Evolutionary conservation across 2,329 filamentous ascomycete species (phyloP).

Genomic region (Cladobotryum protrusum): DNA sequence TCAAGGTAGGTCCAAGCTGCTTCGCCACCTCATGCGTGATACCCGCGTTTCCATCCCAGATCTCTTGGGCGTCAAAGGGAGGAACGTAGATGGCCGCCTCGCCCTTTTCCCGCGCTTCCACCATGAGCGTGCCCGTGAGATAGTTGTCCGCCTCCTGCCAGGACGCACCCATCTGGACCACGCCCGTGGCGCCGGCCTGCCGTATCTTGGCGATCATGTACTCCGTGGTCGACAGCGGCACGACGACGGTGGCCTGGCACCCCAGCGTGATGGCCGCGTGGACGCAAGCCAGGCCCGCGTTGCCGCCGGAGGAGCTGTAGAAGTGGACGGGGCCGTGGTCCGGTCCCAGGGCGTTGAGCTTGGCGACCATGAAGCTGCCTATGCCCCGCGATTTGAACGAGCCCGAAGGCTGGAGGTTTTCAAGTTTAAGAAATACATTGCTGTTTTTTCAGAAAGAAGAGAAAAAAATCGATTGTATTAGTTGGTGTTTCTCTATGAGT

Average conservation of each 20-base stretch:
- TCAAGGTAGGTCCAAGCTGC: slow-evolving; percentile 26
- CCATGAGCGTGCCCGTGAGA: slow-evolving; percentile 49
- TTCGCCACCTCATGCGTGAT: slow-evolving; percentile 42
- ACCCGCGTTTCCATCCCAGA: slow-evolving; percentile 59
- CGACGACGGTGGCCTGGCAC: slow-evolving; percentile 63
- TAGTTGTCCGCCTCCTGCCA: slow-evolving; percentile 65
- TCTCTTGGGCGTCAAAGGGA: slow-evolving; percentile 59
- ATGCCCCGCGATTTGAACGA: slow-evolving; percentile 80
- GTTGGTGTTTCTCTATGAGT: no score
- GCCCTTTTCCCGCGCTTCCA: slow-evolving; percentile 20
- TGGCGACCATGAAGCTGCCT: slow-evolving; percentile 59
- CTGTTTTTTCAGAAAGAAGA: slow-evolving; percentile 28
- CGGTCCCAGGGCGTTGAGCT: slow-evolving; percentile 14
- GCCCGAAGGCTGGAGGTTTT: slow-evolving; percentile 73
- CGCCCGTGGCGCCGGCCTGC: slow-evolving; percentile 53
- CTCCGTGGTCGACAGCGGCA: slow-evolving; percentile 57
- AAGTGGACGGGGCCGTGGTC: slow-evolving; percentile 44
- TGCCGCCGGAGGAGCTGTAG: slow-evolving; percentile 69
- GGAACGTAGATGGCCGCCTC: slow-evolving; percentile 52
- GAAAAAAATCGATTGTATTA: neutral
- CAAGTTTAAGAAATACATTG: slow-evolving; percentile 76
- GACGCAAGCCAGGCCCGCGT: slow-evolving; percentile 75
- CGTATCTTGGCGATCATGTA: slow-evolving; percentile 64
- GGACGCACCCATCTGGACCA: slow-evolving; percentile 59
- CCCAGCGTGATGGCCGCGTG: slow-evolving; percentile 58